These are phyloP conservation scores for Truncatella angustata DNA, from an alignment of 2,329 filamentous ascomycete species.

Conservation along the genomic window DNA sequence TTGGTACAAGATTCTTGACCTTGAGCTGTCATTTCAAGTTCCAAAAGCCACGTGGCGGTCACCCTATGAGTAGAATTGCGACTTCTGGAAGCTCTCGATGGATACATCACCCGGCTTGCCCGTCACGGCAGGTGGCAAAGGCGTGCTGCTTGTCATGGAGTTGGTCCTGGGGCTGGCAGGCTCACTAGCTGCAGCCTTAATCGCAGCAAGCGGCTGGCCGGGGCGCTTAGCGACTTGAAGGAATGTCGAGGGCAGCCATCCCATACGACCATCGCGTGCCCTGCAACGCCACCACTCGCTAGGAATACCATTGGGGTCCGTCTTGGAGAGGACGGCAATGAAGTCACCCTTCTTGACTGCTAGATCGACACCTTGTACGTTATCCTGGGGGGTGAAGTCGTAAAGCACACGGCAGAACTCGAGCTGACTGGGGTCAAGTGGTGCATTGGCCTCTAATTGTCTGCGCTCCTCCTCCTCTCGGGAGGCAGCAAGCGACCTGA, in stretches of 20 bases:
- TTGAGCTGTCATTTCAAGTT: too few relatives aligned
- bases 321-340: slow-evolving; percentile 89
- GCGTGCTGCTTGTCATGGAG: slow-evolving; percentile 46
- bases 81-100: slow-evolving; percentile 55
- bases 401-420: slow-evolving; percentile 95
- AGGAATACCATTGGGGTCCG: slow-evolving; percentile 84
- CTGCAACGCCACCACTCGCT: slow-evolving; percentile 98
- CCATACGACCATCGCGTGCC: slow-evolving; percentile 82
- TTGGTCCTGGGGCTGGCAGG: slow-evolving; percentile 40
- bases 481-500: slow-evolving; percentile 76
- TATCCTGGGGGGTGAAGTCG: slow-evolving; percentile 81
- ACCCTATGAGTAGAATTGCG: slow-evolving; percentile 51
- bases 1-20: too few relatives aligned
- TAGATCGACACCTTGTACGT: slow-evolving; percentile 74
- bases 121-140: slow-evolving; percentile 30
- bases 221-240: slow-evolving; percentile 69
- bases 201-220: slow-evolving; percentile 48
- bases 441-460: slow-evolving; percentile 53
- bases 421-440: slow-evolving; percentile 83
- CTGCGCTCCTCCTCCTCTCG: slow-evolving; percentile 79
- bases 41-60: too few relatives aligned
- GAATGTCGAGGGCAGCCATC: slow-evolving; percentile 89
- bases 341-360: slow-evolving; percentile 93
- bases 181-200: slow-evolving; percentile 48
- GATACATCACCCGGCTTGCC: slow-evolving; percentile 53